Evolutionary conservation across 805 yeast species (phyloP).

Genomic region (Debaryomyces maramus): DNA sequence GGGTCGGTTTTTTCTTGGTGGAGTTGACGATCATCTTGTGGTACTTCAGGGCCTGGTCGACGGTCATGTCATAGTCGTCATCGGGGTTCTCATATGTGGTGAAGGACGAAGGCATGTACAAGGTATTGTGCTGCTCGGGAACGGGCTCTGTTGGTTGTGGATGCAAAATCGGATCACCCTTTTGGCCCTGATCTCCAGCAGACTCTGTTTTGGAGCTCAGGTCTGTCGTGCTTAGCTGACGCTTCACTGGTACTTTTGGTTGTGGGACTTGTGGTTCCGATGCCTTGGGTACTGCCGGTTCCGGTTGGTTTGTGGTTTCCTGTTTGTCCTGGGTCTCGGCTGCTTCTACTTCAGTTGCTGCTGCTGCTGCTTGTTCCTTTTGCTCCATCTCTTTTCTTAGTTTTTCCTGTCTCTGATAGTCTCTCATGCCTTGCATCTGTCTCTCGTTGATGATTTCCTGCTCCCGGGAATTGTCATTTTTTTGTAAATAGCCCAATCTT

Average conservation of each 20-base stretch:
- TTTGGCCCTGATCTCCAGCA: constrained; percentile 3
- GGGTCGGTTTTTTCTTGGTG: constrained; percentile 12
- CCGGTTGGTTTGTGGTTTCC: too few species aligned
- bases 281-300: too few species aligned
- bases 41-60: constrained; percentile 38
- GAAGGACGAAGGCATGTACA: constrained; percentile 2
- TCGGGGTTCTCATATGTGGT: constrained; percentile 40
- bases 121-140: background rate
- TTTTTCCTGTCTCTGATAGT: constrained; percentile 7
- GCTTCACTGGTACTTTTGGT: too few species aligned
- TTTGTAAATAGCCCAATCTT: constrained; percentile 20
- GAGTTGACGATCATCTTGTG: constrained; percentile 34
- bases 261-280: too few species aligned
- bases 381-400: constrained; percentile 9
- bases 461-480: constrained; percentile 8
- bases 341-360: constrained; percentile 1
- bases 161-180: constrained; percentile 1
- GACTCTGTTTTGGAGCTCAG: too few species aligned
- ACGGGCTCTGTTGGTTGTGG: constrained; percentile 4
- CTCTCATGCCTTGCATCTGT: background rate
- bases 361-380: constrained; percentile 9
- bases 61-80: constrained; percentile 41
- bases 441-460: constrained; percentile 3
- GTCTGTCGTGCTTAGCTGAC: too few species aligned
- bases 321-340: constrained; percentile 1